Conservation (phyloP, 306 rosid species). For the Corylus heterophylla region DNA sequence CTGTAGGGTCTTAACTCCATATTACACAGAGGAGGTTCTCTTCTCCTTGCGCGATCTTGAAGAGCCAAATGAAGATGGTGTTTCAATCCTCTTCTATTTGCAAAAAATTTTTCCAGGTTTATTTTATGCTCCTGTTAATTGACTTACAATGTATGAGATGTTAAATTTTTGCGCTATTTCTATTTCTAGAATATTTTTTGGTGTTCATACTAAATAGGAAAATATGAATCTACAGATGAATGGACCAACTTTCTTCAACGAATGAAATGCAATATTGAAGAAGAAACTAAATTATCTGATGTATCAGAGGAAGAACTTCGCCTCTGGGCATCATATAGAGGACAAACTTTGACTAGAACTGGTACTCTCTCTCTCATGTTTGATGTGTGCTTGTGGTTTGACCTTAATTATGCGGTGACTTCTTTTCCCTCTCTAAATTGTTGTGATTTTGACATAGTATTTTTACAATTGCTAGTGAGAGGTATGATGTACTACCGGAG, state of each 20-base stretch:
- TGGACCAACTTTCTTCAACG: slow-evolving; percentile 92
- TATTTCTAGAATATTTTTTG: background rate
- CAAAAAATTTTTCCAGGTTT: slow-evolving; percentile 95
- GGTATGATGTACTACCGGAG: slow-evolving; percentile 97
- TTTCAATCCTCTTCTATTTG: slow-evolving; percentile 89
- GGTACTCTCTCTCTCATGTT: slow-evolving; percentile 34
- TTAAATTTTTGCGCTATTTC: background rate
- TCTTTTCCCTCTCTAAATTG: background rate
- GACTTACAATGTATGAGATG: background rate
- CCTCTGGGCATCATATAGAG: slow-evolving; percentile 95
- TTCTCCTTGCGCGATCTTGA: slow-evolving; percentile 77
- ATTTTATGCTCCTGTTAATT: slow-evolving; percentile 15
- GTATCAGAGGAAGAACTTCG: slow-evolving; percentile 86
- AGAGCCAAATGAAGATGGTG: slow-evolving; percentile 86
- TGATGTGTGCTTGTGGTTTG: background rate
- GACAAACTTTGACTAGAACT: slow-evolving; percentile 95
- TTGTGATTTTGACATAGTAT: slow-evolving; percentile 24
- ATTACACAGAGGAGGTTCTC: slow-evolving; percentile 92
- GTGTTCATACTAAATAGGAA: slow-evolving; percentile 10
- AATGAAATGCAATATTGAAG: slow-evolving; percentile 55
- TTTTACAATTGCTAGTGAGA: slow-evolving; percentile 55
- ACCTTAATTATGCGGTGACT: background rate
- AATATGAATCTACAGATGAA: slow-evolving; percentile 61
- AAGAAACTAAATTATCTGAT: slow-evolving; percentile 67
- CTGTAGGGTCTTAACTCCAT: slow-evolving; percentile 90